Base-by-base conservation (phyloP, 805 yeast species). In the Candida stauntonica region DNA sequence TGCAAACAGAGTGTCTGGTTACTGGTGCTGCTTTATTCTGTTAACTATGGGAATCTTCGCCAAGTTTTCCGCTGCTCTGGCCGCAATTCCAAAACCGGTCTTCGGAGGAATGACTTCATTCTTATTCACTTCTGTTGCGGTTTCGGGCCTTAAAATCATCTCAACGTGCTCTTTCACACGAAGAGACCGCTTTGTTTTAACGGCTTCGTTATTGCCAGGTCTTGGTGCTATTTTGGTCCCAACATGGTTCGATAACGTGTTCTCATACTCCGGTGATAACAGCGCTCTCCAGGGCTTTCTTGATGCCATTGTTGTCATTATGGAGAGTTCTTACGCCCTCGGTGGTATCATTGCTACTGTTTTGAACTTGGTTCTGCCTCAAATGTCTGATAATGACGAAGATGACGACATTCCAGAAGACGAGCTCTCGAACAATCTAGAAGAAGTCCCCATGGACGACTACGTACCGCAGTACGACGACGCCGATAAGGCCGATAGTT, bases 91-190 rank as follows among this genome's bases (percentile, higher is more conserved):
- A 29, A 71, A 69, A 39, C 71, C 93, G 1, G 86, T 81, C 20
- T 68, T 88, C 41, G 96, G 96, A 46, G 96, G 96, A 48, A 86
- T 88, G 95, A 81, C 81, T 9, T 70, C 88, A 5, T 83, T 82
- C 61, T 64, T 83, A 36, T 83, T 82, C 69, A 72, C 84, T 23
- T 75, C 87, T 4, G 89, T 83, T 23, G 86, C 86, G 1, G 84
- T 79, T 14, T 79, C 88, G 3, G 89, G 89, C 46, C 59, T 83
- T 36, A 72, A 77, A 44, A 79, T 83, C 54, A 79, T 82, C 42
- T 62, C 86, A 9, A 54, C 59, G 8, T 56, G 57, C 31, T 50
- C 55, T 11, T 79, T 81, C 60, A 75, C 85, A 7, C 72, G 89
- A 60, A 73, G 89, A 59, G 87, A 82, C 58, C 68, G 91, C 45